These are phyloP conservation scores for Scheffersomyces segobiensis DNA, from an alignment of 1,139 yeast genomes.

Conservation along the genomic window DNA sequence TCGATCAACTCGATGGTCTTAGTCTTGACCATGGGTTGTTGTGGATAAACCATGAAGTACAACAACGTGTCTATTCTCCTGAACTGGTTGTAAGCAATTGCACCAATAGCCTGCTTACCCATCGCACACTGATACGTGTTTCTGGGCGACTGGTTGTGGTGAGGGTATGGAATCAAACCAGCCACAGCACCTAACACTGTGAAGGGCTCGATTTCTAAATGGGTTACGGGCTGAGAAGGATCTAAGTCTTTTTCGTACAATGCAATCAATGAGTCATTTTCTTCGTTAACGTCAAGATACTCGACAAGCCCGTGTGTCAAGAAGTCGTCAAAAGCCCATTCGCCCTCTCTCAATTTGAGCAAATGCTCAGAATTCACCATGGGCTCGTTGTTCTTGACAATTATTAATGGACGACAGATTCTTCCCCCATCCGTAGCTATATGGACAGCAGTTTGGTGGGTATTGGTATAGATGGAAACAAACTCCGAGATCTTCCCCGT, in stretches of 20 bases:
- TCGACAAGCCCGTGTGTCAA: conserved; percentile 85
- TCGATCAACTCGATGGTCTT: conserved; percentile 94
- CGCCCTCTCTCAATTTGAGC: conserved; percentile 59
- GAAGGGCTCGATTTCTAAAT: conserved; percentile 94
- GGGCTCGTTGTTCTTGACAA: conserved; percentile 71
- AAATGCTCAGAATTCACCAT: conserved; percentile 75
- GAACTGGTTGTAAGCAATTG: conserved; percentile 95
- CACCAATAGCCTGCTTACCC: conserved; percentile 99
- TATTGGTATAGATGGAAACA: conserved; percentile 85
- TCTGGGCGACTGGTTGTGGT: conserved; percentile 98
- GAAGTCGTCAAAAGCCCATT: conserved; percentile 87
- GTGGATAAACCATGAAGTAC: conserved; percentile 96
- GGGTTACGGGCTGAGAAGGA: conserved; percentile 56
- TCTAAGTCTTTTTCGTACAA: conserved; percentile 64
- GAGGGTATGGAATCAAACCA: conserved; percentile 98
- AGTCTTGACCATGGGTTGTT: conserved; percentile 98
- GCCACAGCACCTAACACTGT: conserved; percentile 98
- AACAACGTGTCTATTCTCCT: conserved; percentile 91
- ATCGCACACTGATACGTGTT: conserved; percentile 99
- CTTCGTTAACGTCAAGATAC: conserved; percentile 96
- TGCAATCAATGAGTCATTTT: conserved; percentile 92
- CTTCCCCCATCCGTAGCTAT: conserved; percentile 99
- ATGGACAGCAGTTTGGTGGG: conserved; percentile 90
- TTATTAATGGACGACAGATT: conserved; percentile 93
- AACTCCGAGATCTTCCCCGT: conserved; percentile 86